Percentiles rank a stretch among this genome's conserved stretches.
phyloP scores from a whole-genome alignment of 108 stramenopile species.

The Stephanodiscus triporus region DNA sequence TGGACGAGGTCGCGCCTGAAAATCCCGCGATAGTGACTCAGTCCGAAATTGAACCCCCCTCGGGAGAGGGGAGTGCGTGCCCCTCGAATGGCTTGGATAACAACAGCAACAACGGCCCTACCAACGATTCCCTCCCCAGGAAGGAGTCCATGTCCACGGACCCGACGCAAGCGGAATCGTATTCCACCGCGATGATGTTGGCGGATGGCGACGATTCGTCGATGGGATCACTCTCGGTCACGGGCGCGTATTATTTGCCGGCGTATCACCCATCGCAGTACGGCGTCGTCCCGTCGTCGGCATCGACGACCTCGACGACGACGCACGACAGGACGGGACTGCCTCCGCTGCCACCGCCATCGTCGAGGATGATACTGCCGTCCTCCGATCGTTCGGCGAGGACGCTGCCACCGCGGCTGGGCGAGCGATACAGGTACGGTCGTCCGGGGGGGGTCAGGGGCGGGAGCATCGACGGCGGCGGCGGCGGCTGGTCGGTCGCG shows the following conservation, averaged over 20 bases:
- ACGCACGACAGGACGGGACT: conserved; percentile 10
- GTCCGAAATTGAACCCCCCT: conserved; percentile 29
- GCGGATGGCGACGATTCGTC: conserved; percentile 44
- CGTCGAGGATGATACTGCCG: conserved; percentile 7
- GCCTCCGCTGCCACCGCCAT: conserved; percentile 16
- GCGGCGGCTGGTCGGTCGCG: conserved; percentile 45
- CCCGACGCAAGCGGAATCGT: conserved; percentile 23
- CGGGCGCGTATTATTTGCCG: conserved; percentile 1
- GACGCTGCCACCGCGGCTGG: conserved; percentile 40
- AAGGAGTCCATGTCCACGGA: conserved; percentile 35
- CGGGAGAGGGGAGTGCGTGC: conserved; percentile 6
- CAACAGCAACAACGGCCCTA: background rate
- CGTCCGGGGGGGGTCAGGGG: conserved; percentile 19
- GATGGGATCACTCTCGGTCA: conserved; percentile 37
- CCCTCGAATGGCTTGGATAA: conserved; percentile 31
- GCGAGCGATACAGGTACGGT: conserved; percentile 18
- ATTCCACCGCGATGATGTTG: conserved; percentile 20
- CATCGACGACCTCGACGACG: background rate
- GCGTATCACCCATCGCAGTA: conserved; percentile 18
- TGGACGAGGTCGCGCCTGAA: conserved; percentile 1
- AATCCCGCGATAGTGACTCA: conserved; percentile 26
- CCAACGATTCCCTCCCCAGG: background rate
- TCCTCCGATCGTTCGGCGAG: conserved; percentile 32
- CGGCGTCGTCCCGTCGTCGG: conserved; percentile 3
- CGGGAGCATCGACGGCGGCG: conserved; percentile 17